Evolutionary conservation across 768 basidiomycete genomes (phyloP).

Genomic region (Dentipellis fragilis): DNA sequence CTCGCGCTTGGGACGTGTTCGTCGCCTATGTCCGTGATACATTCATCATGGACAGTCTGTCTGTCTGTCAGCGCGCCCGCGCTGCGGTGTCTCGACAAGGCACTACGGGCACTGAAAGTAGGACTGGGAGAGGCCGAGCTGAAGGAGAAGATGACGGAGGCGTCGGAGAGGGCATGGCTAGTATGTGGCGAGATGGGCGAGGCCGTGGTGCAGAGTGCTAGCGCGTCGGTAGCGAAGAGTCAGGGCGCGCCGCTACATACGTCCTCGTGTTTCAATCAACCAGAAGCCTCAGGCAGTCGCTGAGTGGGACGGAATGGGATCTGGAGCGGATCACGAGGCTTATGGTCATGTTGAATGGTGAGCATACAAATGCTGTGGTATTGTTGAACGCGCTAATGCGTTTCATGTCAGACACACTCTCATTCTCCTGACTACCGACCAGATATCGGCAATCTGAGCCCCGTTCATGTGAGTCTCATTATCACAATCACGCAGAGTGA

Average conservation of each 20-base stretch:
- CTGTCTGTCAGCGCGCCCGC: conserved; percentile 70
- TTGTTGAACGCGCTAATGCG: neutral
- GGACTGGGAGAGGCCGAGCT: conserved; percentile 19
- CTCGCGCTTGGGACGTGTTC: conserved; percentile 65
- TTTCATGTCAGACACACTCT: conserved; percentile 54
- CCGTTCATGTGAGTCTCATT: conserved; percentile 52
- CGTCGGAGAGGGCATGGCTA: conserved; percentile 59
- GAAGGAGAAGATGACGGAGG: conserved; percentile 31
- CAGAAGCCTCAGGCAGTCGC: conserved; percentile 35
- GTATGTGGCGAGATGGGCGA: conserved; percentile 59
- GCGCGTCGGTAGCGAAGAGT: conserved; percentile 4
- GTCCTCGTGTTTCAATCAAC: conserved; percentile 61
- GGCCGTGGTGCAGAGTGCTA: conserved; percentile 28
- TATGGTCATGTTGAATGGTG: conserved; percentile 72
- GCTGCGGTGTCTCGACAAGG: conserved; percentile 73
- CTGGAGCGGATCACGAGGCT: conserved; percentile 54
- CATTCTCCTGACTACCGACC: conserved; percentile 80
- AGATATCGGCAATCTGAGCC: conserved; percentile 74
- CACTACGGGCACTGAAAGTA: conserved; percentile 43
- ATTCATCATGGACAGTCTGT: conserved; percentile 51
- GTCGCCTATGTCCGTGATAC: conserved; percentile 62
- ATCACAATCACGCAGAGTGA: neutral
- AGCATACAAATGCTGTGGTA: neutral
- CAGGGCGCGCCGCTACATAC: conserved; percentile 37
- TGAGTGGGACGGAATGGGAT: conserved; percentile 54